Evolutionary conservation across 352 stramenopile species (phyloP), one percentile per base, ranked within the genome.

Genomic region (Thalassiosira ordinaria): DNA sequence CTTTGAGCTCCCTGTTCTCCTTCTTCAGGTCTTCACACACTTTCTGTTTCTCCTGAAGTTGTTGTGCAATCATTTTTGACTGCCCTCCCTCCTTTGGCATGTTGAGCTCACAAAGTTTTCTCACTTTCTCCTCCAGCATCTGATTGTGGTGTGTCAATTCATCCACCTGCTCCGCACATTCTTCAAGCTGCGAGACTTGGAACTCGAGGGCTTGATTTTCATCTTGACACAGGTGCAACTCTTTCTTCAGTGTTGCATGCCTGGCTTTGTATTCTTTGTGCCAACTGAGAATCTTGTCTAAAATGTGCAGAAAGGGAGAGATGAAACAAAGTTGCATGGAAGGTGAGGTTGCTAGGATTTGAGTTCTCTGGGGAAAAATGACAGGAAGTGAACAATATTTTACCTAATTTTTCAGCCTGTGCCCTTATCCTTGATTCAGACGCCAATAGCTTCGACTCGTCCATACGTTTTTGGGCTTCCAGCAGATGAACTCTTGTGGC

Each of bases 211-310:
- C 18, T 44, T 75, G 2, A 31, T 74, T 77, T 63, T 77, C 47
- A 29, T 78, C 65, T 33, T 68, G 44, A 31, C 47, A 64, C 11
- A 55, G 22, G 18, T 57, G 16, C 13, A 84, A 51, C 62, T 80
- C 37, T 73, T 72, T 67, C 37, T 85, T 85, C 14, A 79, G 26
- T 16, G 26, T 4, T 31, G 13, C 47, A 31, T 80, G 47, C 22
- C 60, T 65, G 9, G 46, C 26, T 29, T 68, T 73, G 63, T 80
- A 84, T 18, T 84, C 68, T 53, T 74, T 56, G n/a, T 84, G 76
- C 0, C 79, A 24, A 18, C 8, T 31, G n/a, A n/a, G n/a, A n/a
- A n/a, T n/a, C n/a, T n/a, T n/a, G n/a, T n/a, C n/a, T n/a, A n/a
- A n/a, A n/a, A n/a, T n/a, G n/a, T n/a, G n/a, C n/a, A n/a, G n/a